phyloP scores from a whole-genome alignment of 2,329 filamentous ascomycete species.

The Xylaria sp. region DNA sequence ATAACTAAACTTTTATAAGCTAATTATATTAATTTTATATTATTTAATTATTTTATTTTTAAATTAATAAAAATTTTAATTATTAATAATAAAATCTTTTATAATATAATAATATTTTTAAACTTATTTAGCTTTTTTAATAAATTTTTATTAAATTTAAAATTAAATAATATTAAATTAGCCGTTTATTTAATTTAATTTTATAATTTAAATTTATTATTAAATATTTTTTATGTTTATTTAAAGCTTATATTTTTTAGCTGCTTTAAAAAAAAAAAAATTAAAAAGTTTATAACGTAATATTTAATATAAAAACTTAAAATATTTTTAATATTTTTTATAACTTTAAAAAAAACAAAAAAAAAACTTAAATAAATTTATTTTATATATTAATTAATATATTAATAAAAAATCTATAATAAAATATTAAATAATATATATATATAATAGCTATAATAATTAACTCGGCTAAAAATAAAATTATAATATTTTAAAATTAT shows the following conservation, averaged over 20 bases:
- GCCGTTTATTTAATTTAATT: too few relatives aligned
- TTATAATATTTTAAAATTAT: too few relatives aligned
- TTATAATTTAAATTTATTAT: too few relatives aligned
- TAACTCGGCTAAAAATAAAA: neutral
- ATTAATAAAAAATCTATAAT: too few relatives aligned
- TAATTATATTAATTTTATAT: neutral
- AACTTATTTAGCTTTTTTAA: neutral
- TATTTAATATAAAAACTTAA: too few relatives aligned
- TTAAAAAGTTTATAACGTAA: too few relatives aligned
- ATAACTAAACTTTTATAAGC: neutral
- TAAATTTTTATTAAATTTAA: neutral
- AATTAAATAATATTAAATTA: too few relatives aligned
- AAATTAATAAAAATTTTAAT: neutral
- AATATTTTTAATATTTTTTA: conserved; percentile 12
- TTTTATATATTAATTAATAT: neutral
- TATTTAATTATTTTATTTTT: neutral
- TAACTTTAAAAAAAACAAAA: neutral
- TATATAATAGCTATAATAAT: neutral
- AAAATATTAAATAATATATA: neutral
- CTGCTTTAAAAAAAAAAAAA: too few relatives aligned
- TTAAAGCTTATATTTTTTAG: too few relatives aligned
- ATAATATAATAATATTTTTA: neutral
- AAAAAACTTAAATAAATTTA: neutral
- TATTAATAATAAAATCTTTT: neutral
- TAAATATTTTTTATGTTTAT: conserved; percentile 3